Conservation (phyloP, 1,284 basidiomycete genomes). For the Lentinula novae-zelandiae region DNA sequence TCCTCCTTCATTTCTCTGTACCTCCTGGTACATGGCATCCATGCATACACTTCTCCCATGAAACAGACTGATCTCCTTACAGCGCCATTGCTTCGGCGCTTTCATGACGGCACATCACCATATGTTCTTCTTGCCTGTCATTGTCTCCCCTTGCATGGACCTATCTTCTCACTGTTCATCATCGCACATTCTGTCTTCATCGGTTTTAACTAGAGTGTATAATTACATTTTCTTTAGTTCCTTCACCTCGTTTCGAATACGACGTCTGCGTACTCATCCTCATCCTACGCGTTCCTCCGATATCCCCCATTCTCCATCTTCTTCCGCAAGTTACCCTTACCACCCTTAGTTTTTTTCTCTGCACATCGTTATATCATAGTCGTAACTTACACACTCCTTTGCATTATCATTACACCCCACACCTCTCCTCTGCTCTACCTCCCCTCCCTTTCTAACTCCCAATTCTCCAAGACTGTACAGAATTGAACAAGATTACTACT, state of each 20-base stretch:
- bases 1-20: not conserved
- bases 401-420: not conserved
- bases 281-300: not conserved
- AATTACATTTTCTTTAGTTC: not conserved
- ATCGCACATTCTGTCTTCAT: not conserved
- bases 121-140: constrained; percentile 1
- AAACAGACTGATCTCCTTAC: not conserved
- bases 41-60: constrained; percentile 3
- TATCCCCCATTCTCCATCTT: not conserved
- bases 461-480: not conserved
- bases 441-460: too few relatives aligned
- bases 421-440: not conserved
- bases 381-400: not conserved
- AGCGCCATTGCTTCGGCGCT: not conserved
- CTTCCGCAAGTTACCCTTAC: not conserved
- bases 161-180: constrained; percentile 1
- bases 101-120: constrained; percentile 3
- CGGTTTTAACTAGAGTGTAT: constrained; percentile 7
- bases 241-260: not conserved
- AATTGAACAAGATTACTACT: not conserved
- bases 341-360: not conserved
- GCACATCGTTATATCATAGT: not conserved
- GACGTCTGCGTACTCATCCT: not conserved
- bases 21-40: not conserved
- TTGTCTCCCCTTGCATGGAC: constrained; percentile 5